Conservation (phyloP, 352 stramenopile species). For the Phytophthora tubulina region DNA sequence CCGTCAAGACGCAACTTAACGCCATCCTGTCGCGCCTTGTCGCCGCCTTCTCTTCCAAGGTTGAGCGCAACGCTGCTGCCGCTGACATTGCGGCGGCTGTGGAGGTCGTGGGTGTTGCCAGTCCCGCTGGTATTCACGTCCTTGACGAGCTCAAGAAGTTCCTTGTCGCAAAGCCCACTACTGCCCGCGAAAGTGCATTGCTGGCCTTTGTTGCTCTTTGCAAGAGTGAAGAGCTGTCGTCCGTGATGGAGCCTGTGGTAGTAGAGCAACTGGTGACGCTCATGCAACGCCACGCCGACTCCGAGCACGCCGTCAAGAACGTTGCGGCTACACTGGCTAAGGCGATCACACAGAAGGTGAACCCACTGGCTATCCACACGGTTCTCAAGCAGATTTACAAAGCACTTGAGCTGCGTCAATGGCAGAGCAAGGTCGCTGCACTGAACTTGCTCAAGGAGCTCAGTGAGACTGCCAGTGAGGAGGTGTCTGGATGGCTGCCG, state of each 20-base stretch:
- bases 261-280: slow-evolving; percentile 60
- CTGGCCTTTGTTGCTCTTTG: slow-evolving; percentile 52
- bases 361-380: slow-evolving; percentile 66
- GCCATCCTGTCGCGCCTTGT: slow-evolving; percentile 56
- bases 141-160: slow-evolving; percentile 56
- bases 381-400: slow-evolving; percentile 71
- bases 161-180: slow-evolving; percentile 56
- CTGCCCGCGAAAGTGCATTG: slow-evolving; percentile 63
- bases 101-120: slow-evolving; percentile 52
- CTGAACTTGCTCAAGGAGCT: slow-evolving; percentile 86
- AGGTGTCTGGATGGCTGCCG: slow-evolving; percentile 86
- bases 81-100: slow-evolving; percentile 61
- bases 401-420: slow-evolving; percentile 70
- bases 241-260: slow-evolving; percentile 65
- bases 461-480: slow-evolving; percentile 64
- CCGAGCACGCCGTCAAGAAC: slow-evolving; percentile 64
- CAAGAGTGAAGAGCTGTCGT: slow-evolving; percentile 54
- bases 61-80: slow-evolving; percentile 55
- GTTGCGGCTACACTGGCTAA: slow-evolving; percentile 44
- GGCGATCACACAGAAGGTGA: slow-evolving; percentile 54
- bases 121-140: slow-evolving; percentile 48
- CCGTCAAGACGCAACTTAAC: slow-evolving; percentile 50
- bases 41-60: slow-evolving; percentile 40
- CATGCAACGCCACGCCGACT: slow-evolving; percentile 74
- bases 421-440: slow-evolving; percentile 90